Conservation (phyloP, 805 yeast genomes). For the Candida alai region DNA sequence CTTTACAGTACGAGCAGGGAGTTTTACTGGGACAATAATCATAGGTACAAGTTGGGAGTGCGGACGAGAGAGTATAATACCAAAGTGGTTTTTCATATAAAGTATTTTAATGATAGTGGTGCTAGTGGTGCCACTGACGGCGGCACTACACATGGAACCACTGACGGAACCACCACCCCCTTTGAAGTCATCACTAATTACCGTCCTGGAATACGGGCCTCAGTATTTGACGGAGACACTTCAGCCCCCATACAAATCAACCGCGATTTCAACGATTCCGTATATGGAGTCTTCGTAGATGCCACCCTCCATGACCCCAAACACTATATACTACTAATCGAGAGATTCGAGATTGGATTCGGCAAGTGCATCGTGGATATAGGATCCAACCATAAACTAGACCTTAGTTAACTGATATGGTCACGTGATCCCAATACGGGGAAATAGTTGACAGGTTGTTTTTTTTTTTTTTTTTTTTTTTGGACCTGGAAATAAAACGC, state of each 20-base stretch:
- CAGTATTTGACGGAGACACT: conserved; percentile 31
- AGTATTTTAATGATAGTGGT: conserved; percentile 19
- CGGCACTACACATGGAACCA: too few species aligned
- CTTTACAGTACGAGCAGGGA: conserved; percentile 2
- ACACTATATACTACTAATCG: conserved; percentile 39
- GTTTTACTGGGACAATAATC: conserved; percentile 39
- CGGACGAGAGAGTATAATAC: conserved; percentile 16
- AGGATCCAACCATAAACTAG: conserved; percentile 23
- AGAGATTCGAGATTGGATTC: conserved; percentile 45
- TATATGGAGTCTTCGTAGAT: conserved; percentile 44
- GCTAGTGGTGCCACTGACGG: too few species aligned
- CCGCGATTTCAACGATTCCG: conserved; percentile 36
- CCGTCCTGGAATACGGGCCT: conserved; percentile 45
- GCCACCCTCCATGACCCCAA: conserved; percentile 22
- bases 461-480: conserved; percentile 1
- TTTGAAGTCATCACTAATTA: conserved; percentile 23
- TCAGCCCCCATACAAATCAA: conserved; percentile 30
- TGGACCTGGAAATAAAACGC: too few species aligned
- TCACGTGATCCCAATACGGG: conserved; percentile 1
- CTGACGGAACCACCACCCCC: conserved; percentile 7
- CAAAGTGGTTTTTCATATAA: conserved; percentile 22
- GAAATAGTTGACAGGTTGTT: too few species aligned
- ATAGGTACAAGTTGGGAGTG: conserved; percentile 34
- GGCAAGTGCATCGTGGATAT: conserved; percentile 37
- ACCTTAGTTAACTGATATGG: too few species aligned